Base-by-base conservation (phyloP, 164 flowering plant genomes). In the Malania oleifera region DNA sequence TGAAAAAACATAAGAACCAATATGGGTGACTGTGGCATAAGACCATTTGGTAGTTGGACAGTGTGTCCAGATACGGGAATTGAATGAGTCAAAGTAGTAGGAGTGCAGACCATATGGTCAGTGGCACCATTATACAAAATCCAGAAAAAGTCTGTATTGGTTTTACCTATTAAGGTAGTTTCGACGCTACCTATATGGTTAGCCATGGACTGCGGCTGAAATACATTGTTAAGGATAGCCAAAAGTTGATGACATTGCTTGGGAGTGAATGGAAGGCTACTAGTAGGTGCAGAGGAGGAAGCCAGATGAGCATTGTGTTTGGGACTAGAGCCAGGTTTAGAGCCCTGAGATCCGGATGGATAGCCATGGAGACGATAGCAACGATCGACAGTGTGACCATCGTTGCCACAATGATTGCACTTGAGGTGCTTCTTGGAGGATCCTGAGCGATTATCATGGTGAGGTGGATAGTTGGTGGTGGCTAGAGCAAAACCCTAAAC, bases 311-410 rank as follows among this genome's bases (percentile, higher is more conserved):
- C n/a, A n/a, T n/a, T n/a, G n/a, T n/a, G n/a, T n/a, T n/a, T n/a
- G n/a, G n/a, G n/a, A n/a, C n/a, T n/a, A n/a, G n/a, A n/a, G n/a
- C n/a, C n/a, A n/a, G n/a, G n/a, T n/a, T n/a, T n/a, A n/a, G n/a
- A n/a, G n/a, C n/a, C n/a, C n/a, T n/a, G n/a, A n/a, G n/a, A n/a
- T n/a, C n/a, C n/a, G n/a, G n/a, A n/a, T n/a, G n/a, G n/a, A n/a
- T n/a, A n/a, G n/a, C n/a, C n/a, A n/a, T n/a, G n/a, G n/a, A n/a
- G n/a, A n/a, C n/a, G n/a, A n/a, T n/a, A n/a, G n/a, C n/a, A n/a
- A n/a, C n/a, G n/a, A n/a, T n/a, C n/a, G n/a, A 63, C 56, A 38
- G 60, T 63, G 60, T 64, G 57, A 49, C 62, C 62, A 10, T 43
- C 40, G 60, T 39, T 55, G 43, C 67, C 67, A 18, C 62, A 64